Conservation (phyloP, 208 protist genomes). For the Trypanosomatidae sp. region DNA sequence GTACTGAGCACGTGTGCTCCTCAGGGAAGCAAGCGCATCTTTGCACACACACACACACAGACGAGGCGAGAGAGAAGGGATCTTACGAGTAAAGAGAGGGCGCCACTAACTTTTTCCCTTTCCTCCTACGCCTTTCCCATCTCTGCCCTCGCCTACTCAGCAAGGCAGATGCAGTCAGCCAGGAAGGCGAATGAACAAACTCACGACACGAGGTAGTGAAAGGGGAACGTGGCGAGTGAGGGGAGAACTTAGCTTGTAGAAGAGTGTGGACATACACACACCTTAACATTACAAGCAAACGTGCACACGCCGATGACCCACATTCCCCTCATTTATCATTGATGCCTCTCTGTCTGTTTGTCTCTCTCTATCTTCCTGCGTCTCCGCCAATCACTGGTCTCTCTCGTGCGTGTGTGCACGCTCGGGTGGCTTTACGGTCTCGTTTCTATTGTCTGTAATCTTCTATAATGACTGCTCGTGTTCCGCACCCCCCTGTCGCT, state of each 20-base stretch:
- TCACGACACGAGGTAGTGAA: neutral
- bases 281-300: neutral
- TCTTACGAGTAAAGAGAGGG: neutral
- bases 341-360: neutral
- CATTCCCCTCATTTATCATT: neutral
- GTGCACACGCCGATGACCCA: neutral
- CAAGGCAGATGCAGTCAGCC: neutral
- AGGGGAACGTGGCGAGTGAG: neutral
- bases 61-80: neutral
- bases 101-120: neutral
- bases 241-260: neutral
- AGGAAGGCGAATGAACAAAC: neutral
- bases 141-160: neutral
- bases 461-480: neutral
- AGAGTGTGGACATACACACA: neutral
- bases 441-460: neutral
- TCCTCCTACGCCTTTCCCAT: neutral
- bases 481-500: neutral
- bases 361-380: neutral
- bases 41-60: neutral
- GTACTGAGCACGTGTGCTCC: slow-evolving; percentile 14
- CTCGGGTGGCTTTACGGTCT: neutral
- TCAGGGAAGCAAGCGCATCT: neutral
- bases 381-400: neutral
- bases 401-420: neutral